Percentiles rank a stretch among this genome's conserved stretches.
Evolutionary conservation across 2,329 filamentous ascomycete species (phyloP).

Genomic region (Salinomyces thailandicus): DNA sequence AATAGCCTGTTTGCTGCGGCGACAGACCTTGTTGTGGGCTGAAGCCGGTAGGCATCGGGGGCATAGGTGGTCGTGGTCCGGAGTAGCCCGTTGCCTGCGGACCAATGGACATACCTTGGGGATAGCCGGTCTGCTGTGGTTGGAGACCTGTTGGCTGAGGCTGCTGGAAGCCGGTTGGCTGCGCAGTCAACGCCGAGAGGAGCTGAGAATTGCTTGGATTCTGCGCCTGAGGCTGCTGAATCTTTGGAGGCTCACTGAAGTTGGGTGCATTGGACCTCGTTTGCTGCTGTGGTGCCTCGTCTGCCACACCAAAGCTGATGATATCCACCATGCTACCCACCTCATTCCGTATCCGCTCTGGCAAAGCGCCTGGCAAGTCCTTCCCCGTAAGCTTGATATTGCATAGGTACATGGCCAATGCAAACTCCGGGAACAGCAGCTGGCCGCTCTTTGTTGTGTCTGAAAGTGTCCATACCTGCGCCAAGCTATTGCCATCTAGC

Average conservation of each 20-base stretch:
- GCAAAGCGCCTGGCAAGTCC: constrained; percentile 60
- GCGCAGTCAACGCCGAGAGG: constrained; percentile 47
- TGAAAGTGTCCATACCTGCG: constrained; percentile 88
- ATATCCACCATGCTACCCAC: constrained; percentile 99
- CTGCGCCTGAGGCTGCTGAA: constrained; percentile 43
- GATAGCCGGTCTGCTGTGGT: constrained; percentile 41
- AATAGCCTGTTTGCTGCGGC: constrained; percentile 56
- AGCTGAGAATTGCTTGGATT: constrained; percentile 60
- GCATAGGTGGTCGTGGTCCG: constrained; percentile 69
- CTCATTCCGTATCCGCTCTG: constrained; percentile 85
- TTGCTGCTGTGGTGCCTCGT: constrained; percentile 46
- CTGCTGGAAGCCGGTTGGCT: constrained; percentile 43
- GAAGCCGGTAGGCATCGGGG: constrained; percentile 69
- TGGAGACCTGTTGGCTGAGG: constrained; percentile 54
- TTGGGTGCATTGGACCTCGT: constrained; percentile 57
- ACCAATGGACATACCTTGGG: constrained; percentile 37
- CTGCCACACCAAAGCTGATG: constrained; percentile 84
- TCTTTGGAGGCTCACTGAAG: constrained; percentile 49
- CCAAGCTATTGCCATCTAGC: constrained; percentile 74
- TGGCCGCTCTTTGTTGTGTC: constrained; percentile 96
- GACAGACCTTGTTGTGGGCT: constrained; percentile 47
- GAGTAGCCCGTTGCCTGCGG: constrained; percentile 67
- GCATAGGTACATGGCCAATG: constrained; percentile 95
- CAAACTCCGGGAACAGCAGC: constrained; percentile 94
- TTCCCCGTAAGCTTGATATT: constrained; percentile 87